Base-by-base conservation (phyloP, 208 protist genomes). In the Trypanosoma brucei region DNA sequence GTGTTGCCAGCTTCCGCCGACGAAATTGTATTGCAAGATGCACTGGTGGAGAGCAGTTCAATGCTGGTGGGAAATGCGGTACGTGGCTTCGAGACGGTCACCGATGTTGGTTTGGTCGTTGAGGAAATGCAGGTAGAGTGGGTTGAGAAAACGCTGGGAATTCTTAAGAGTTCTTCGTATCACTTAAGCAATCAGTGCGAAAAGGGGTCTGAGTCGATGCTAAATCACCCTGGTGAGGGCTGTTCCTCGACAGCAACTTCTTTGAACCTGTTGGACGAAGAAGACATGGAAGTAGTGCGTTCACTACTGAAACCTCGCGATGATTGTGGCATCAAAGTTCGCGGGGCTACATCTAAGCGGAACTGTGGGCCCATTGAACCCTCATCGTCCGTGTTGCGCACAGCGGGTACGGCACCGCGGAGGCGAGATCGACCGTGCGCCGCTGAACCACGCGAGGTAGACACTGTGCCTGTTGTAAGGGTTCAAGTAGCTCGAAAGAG, bases 121-220 rank as follows among this genome's bases (percentile, higher is more conserved):
- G 36, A 58, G 11, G 66, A 71, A 38, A 58, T 60, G 8, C 66
- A 71, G 46, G 59, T 48, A 6, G 66, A 55, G 37, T 71, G 66
- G 66, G 14, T 71, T n/a, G 59, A 64, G 35, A 37, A 53, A 31
- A 60, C 58, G 31, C 2, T 71, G 50, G 66, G 66, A 3, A 9
- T 36, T 49, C 13, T n/a, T 42, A 31, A 38, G 35, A 48, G 13
- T 3, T n/a, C 63, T 38, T 44, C 48, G 9, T 68, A 68, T 31
- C 46, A 48, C 31, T 45, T 62, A 38, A 42, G 14, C 13, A 1
- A 6, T 6, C 2, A 52, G 1, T 35, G 55, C 42, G n/a, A 46
- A 35, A 39, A 61, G 14, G 14, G 11, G 2, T 68, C 62, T 36
- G 34, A 51, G 8, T 5, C 22, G 3, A 39, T 13, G 42, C 8